Conservation (phyloP, 192 early-diverging fungal genomes). For the Backusella parvicylindrica region DNA sequence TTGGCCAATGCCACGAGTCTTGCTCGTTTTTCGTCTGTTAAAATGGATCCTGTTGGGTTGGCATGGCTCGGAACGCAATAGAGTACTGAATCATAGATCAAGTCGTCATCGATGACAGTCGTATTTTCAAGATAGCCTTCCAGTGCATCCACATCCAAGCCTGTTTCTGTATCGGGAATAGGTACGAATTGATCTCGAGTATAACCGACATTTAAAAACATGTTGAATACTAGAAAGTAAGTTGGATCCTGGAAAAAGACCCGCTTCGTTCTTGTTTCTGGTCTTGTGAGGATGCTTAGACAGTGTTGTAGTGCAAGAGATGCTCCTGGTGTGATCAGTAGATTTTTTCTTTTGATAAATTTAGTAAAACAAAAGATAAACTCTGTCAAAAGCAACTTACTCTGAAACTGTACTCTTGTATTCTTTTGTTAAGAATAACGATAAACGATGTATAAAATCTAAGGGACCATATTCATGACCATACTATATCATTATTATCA, state of each 20-base stretch:
- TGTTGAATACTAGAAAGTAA: constrained; percentile 24
- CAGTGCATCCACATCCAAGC: constrained; percentile 17
- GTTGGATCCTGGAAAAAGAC: constrained; percentile 33
- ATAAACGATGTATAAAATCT: constrained; percentile 10
- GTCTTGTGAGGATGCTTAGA: constrained; percentile 15
- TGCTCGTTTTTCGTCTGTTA: constrained; percentile 4
- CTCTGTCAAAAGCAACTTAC: not conserved
- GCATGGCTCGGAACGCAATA: constrained; percentile 35
- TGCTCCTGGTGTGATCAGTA: constrained; percentile 25
- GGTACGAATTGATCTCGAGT: constrained; percentile 18
- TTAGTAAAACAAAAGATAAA: not conserved
- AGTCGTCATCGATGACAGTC: not conserved
- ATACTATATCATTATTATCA: constrained; percentile 14
- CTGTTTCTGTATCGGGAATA: constrained; percentile 17
- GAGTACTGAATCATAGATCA: constrained; percentile 15
- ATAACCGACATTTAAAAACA: constrained; percentile 23
- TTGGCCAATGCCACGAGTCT: constrained; percentile 21
- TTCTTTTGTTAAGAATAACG: constrained; percentile 21
- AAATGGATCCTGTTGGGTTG: constrained; percentile 28
- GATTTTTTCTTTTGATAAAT: not conserved
- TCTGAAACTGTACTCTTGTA: not conserved
- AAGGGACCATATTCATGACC: constrained; percentile 11
- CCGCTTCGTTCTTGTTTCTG: constrained; percentile 10
- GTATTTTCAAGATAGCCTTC: not conserved
- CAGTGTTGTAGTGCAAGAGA: constrained; percentile 21